Evolutionary conservation across 2,329 filamentous ascomycete species (phyloP).

Genomic region (Emergomyces pasteurianus): DNA sequence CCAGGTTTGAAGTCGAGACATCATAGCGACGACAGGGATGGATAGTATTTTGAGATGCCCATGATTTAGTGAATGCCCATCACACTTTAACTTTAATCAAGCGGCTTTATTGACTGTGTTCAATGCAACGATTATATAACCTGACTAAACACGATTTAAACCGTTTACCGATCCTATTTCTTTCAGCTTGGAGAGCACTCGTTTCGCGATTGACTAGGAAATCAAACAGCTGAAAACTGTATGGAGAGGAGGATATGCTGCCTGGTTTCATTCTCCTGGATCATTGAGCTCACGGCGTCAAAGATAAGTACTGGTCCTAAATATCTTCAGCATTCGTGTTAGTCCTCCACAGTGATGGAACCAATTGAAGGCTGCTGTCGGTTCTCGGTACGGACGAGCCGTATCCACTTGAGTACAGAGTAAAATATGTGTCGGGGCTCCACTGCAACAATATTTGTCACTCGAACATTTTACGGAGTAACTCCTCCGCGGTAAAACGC

Average conservation of each 20-base stretch:
- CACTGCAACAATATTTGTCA: no score
- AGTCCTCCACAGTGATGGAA: not conserved
- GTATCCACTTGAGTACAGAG: no score
- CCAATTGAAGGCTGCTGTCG: no score
- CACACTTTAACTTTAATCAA: not conserved
- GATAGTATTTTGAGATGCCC: not conserved
- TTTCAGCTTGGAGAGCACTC: not conserved
- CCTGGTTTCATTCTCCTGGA: not conserved
- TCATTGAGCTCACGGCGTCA: not conserved
- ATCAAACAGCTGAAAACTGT: not conserved
- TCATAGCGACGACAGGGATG: not conserved
- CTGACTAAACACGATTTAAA: not conserved
- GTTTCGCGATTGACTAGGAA: not conserved
- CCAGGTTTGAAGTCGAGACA: not conserved
- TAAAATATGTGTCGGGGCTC: no score
- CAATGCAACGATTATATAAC: not conserved
- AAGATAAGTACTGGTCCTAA: not conserved
- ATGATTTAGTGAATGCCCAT: not conserved
- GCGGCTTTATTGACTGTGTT: not conserved
- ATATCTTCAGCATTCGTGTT: not conserved
- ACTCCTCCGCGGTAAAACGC: no score
- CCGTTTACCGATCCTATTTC: not conserved
- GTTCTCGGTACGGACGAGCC: no score
- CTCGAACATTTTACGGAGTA: no score
- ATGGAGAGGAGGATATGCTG: not conserved